Base-by-base conservation (phyloP, 1,284 basidiomycete species). In the Psilocybe mexicana region DNA sequence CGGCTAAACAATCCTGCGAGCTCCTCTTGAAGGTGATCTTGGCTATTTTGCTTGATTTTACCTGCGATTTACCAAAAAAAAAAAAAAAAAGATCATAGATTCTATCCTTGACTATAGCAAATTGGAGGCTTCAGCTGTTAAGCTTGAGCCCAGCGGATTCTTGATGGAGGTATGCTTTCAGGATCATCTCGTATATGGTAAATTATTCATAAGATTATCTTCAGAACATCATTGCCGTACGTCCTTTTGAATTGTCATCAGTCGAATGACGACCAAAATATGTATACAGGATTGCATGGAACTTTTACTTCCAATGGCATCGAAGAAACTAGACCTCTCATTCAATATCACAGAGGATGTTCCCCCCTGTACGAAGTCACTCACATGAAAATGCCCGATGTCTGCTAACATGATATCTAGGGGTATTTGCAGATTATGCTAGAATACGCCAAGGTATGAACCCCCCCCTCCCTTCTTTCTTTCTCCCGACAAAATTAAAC, bases 21-120 rank as follows among this genome's bases (percentile, higher is more conserved):
- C 74, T 88, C 12, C 70, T 89, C 35, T 69, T 89, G 48, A 87
- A 87, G 77, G 86, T 85, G 65, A 3, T 49, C n/a, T 25, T 18
- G 6, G 38, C 50, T n/a, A 25, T 12, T 18, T 18, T 5, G 12
- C 6, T 33, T 33, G 26, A 8, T 23, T 48, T 28, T 14, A 2
- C 12, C 44, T 3, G 10, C 12, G 8, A 33, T 33, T 33, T 33
- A 48, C 30, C 33, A 3, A 7, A 6, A 14, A 48, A 3, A 7
- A 14, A 48, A 3, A 7, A n/a, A 12, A n/a, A n/a, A 53, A 88
- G 86, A 88, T 89, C 67, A 89, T 89, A 63, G 86, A 88, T 69
- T 87, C 85, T 1, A 88, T 89, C 52, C 70, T 89, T 62, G 87
- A 88, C 66, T 88, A 88, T 69, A 88, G 86, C 72, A 88, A 88